Base-by-base conservation (phyloP, 164 flowering plant species). In the Chimonanthus salicifolius region DNA sequence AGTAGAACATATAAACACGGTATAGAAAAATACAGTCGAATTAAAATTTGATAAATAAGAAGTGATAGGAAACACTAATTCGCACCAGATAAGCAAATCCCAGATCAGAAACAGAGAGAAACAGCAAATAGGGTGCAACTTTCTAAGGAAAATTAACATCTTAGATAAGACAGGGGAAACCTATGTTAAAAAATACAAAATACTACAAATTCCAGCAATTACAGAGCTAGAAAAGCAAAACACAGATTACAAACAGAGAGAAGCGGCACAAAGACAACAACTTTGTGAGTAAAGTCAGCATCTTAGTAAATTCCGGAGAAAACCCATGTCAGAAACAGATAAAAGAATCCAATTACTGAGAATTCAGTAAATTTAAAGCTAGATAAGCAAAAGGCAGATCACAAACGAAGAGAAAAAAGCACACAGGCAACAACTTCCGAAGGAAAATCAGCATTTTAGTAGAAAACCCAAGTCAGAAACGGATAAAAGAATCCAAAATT, bases 291-390 rank as follows among this genome's bases (percentile, higher is more conserved):
- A 21, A 63, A 15, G 2, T 54, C 60, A 54, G n/a, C 60, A 54
- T 4, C 60, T 54, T 54, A 54, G 60, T n/a, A 54, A 54, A 74
- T 11, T 18, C 49, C 3, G 7, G 11, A 47, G 33, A 60, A 3
- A 62, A 60, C n/a, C 7, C 50, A 74, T 58, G 47, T 4, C 43
- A 60, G 3, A 47, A 48, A 33, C 46, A 7, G 20, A 60, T 4
- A 62, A 68, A 45, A 72, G 3, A 64, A 45, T 49, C 71, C 69
- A 72, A 75, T 2, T 44, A 54, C 60, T 54, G 60, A 10, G 3
- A 13, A 54, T 44, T 45, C 49, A 65, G 15, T n/a, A 74, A 62
- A 58, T 51, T 44, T 51, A 16, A 67, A 50, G 4, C 18, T 3
- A 44, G 13, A 54, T 0, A 18, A 62, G 9, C 0, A 47, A 47